Base-by-base conservation (phyloP, 1,284 basidiomycete genomes). In the Rhodotorula mucilaginosa region DNA sequence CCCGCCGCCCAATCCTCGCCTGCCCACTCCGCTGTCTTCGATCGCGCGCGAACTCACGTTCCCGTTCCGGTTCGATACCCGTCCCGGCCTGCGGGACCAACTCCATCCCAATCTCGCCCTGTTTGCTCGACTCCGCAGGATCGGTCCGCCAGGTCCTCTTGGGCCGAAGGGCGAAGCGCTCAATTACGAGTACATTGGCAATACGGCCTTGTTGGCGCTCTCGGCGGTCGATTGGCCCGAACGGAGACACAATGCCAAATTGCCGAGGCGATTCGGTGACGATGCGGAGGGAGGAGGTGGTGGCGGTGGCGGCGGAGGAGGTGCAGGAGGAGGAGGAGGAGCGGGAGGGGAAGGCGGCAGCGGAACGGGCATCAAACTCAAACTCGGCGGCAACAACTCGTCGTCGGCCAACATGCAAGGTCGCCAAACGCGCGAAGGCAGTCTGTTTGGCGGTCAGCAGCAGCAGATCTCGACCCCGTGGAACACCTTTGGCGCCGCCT, bases 141-240 rank as follows among this genome's bases (percentile, higher is more conserved):
- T 80, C 47, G 79, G 78, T 2, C 79, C 78, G 2, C 79, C 79
- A 0, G 77, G 76, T 8, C 77, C 78, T 26, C 61, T 80, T 8
- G 75, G 77, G 1, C 65, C 75, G 1, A 76, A 75, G 39, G 79
- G 79, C 44, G 76, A 79, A 26, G 69, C 77, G 44, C 51, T 71
- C 26, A 65, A 72, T 47, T 79, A 79, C 69, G 70, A 73, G n/a
- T 76, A 69, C 49, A 65, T 76, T 19, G 73, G 73, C 5, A 54
- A 69, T 2, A 69, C 75, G 58, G 58, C 68, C 21, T 31, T 71
- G 29, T 19, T 76, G 44, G 56, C 39, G 23, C 47, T 73, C 18
- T 69, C 65, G 19, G 61, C 57, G 19, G 75, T 76, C 52, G 75
- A 76, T 15, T 76, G 75, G 75, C 47, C 58, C 5, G 65, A 64